Conservation (phyloP, 192 early-diverging fungal genomes). For the Backusella westeae region DNA sequence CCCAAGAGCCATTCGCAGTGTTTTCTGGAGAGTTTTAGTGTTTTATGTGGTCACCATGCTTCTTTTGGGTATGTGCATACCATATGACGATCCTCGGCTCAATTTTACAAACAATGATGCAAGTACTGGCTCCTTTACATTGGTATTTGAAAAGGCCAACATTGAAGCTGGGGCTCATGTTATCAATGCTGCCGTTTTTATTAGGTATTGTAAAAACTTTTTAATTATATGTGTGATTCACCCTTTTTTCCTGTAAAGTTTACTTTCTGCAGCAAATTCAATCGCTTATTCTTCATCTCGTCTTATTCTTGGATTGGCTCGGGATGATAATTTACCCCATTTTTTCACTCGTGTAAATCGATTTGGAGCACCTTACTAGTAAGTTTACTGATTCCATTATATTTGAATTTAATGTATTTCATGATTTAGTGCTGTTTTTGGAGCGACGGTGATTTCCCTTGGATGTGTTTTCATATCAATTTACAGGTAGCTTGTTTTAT, state of each 20-base stretch:
- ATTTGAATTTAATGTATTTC: too few species aligned
- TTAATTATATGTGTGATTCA: neutral
- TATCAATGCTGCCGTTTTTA: constrained; percentile 65
- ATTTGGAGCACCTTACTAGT: constrained; percentile 52
- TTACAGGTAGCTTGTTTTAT: constrained; percentile 7
- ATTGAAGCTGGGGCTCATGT: constrained; percentile 59
- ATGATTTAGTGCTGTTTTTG: constrained; percentile 36
- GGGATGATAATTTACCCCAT: constrained; percentile 66
- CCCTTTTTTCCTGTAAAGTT: constrained; percentile 3
- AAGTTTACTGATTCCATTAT: neutral
- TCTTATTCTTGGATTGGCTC: constrained; percentile 70
- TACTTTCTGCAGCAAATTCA: constrained; percentile 74
- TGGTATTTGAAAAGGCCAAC: constrained; percentile 59
- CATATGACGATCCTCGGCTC: constrained; percentile 55
- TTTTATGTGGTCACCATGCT: constrained; percentile 84
- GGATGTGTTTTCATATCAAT: constrained; percentile 53
- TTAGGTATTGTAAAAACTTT: neutral
- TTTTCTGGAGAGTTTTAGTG: constrained; percentile 64
- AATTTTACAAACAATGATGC: constrained; percentile 38
- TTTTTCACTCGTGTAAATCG: constrained; percentile 54
- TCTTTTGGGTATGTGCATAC: constrained; percentile 77
- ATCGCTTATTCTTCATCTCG: constrained; percentile 76
- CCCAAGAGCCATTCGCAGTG: constrained; percentile 58
- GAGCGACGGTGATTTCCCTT: constrained; percentile 52
- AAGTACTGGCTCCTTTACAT: constrained; percentile 61